Evolutionary conservation across 805 yeast species (phyloP).

Genomic region (Trichomonascus vanleenenianus): DNA sequence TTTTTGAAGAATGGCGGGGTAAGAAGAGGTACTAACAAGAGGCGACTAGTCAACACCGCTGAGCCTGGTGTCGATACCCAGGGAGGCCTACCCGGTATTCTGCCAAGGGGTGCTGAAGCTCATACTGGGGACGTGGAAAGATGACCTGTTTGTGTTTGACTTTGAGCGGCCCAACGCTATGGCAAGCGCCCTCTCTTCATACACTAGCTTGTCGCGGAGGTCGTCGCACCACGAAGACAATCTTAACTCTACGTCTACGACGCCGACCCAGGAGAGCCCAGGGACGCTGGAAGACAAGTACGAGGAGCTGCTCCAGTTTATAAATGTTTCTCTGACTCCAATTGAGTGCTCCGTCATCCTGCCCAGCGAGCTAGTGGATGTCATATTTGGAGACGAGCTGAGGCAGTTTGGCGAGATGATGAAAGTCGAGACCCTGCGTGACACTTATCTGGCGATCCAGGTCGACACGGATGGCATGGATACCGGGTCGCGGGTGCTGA

Average conservation of each 20-base stretch:
- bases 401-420: slow-evolving; percentile 14
- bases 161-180: slow-evolving; percentile 29
- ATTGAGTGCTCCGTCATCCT: slow-evolving; percentile 57
- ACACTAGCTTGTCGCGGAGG: slow-evolving; percentile 7
- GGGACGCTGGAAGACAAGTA: slow-evolving; percentile 13
- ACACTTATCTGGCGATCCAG: slow-evolving; percentile 45
- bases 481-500: slow-evolving; percentile 46
- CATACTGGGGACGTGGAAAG: slow-evolving; percentile 20
- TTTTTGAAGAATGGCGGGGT: neutral
- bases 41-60: slow-evolving; percentile 23
- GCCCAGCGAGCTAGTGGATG: slow-evolving; percentile 32
- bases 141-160: slow-evolving; percentile 20
- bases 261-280: slow-evolving; percentile 3
- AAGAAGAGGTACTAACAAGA: neutral
- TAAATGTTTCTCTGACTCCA: slow-evolving; percentile 56
- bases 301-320: slow-evolving; percentile 35
- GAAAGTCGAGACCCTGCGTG: slow-evolving; percentile 34
- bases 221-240: slow-evolving; percentile 6
- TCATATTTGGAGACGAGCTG: slow-evolving; percentile 33
- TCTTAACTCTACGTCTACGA: slow-evolving; percentile 3
- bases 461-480: slow-evolving; percentile 53
- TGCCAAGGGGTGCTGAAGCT: slow-evolving; percentile 43
- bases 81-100: slow-evolving; percentile 47
- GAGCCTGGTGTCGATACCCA: slow-evolving; percentile 45
- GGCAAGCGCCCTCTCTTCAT: slow-evolving; percentile 11